Conservation (phyloP, 768 basidiomycete genomes). For the Melanogaster broomeanus region DNA sequence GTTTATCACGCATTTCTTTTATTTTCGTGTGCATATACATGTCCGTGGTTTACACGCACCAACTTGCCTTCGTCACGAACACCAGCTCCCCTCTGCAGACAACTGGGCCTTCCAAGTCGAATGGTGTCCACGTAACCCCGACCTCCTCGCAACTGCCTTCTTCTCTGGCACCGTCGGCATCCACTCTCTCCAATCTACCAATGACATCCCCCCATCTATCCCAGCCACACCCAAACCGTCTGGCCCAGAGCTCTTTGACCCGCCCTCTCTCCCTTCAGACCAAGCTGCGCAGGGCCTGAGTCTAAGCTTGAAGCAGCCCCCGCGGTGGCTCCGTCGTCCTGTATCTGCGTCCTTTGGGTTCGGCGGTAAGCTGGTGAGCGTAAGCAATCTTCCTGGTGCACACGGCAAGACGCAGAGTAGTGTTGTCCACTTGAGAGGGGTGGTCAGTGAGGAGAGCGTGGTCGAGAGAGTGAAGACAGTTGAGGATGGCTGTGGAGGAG, state of each 20-base stretch:
- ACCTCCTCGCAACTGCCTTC: constrained; percentile 88
- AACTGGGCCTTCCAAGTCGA: constrained; percentile 99
- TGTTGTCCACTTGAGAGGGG: constrained; percentile 74
- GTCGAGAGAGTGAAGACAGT: constrained; percentile 70
- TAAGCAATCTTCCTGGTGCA: constrained; percentile 71
- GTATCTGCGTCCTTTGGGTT: constrained; percentile 85
- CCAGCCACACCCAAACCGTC: constrained; percentile 49
- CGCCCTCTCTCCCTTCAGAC: constrained; percentile 51
- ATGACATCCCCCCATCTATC: constrained; percentile 40
- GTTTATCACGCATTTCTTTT: neutral
- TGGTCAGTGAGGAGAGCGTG: constrained; percentile 75
- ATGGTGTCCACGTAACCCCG: constrained; percentile 91
- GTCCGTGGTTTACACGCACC: too few species aligned
- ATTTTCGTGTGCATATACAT: too few species aligned
- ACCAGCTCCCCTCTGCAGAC: constrained; percentile 79
- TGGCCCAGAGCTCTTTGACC: constrained; percentile 80
- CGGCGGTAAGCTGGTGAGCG: constrained; percentile 82
- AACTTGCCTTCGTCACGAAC: neutral
- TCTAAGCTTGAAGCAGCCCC: constrained; percentile 89
- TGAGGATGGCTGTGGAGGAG: constrained; percentile 63
- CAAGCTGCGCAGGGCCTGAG: constrained; percentile 49
- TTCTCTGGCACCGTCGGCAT: constrained; percentile 95
- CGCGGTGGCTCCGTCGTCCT: constrained; percentile 93
- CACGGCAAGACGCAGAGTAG: constrained; percentile 84
- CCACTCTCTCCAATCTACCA: constrained; percentile 92